These are phyloP conservation scores for Scutellaria baicalensis DNA, from an alignment of 257 asterid species.

Conservation along the genomic window DNA sequence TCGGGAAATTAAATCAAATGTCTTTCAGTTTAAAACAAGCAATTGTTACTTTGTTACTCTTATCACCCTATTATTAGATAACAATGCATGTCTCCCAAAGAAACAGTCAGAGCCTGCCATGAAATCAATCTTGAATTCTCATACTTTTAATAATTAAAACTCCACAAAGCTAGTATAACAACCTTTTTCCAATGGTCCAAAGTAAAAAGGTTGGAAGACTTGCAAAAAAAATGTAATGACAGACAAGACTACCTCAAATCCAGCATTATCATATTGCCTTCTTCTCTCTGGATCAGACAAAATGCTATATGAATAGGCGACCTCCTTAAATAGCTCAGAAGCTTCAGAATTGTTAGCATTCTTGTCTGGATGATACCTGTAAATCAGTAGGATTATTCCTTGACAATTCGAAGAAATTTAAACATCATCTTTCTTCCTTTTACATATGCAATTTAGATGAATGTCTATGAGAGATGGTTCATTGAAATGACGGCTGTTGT, in stretches of 20 bases:
- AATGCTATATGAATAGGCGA: slow-evolving; percentile 87
- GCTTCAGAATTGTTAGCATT: slow-evolving; percentile 92
- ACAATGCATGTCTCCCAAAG: too few species aligned
- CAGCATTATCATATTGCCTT: slow-evolving; percentile 74
- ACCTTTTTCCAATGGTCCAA: background rate
- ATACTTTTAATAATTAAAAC: background rate
- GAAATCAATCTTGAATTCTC: background rate
- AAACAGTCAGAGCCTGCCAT: background rate
- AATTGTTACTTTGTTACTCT: background rate
- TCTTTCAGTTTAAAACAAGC: background rate
- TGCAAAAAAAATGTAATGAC: background rate
- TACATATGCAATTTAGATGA: background rate
- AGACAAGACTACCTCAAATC: slow-evolving; percentile 65
- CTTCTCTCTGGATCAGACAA: slow-evolving; percentile 85
- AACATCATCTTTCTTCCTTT: background rate
- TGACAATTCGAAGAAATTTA: background rate
- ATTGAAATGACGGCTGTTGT: background rate
- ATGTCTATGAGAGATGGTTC: background rate
- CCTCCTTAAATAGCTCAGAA: slow-evolving; percentile 85
- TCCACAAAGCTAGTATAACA: background rate
- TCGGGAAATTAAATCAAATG: background rate
- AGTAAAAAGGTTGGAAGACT: background rate
- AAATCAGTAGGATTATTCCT: slow-evolving; percentile 1
- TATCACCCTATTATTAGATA: too few species aligned
- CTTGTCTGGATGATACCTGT: slow-evolving; percentile 95